Base-by-base conservation (phyloP, 352 stramenopile genomes). In the Pythium insidiosum region DNA sequence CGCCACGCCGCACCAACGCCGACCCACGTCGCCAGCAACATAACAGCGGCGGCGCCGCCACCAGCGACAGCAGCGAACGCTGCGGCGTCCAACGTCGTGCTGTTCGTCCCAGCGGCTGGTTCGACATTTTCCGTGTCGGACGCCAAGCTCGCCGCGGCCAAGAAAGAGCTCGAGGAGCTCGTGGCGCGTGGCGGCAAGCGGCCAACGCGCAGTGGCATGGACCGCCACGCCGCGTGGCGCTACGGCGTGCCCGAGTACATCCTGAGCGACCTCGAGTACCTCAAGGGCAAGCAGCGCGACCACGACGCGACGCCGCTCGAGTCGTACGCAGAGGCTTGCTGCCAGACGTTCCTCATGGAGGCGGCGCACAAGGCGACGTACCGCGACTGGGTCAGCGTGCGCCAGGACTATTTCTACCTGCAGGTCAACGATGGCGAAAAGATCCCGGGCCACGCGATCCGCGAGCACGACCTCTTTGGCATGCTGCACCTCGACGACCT, bases 321-420 rank as follows among this genome's bases (percentile, higher is more conserved):
- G 26, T 84, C 72, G 34, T 84, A 84, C 41, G 57, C 84, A 15
- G 79, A 91, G 58, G 66, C 69, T 39, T 80, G 72, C 41, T 83
- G 72, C 26, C 79, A 88, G 48, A 85, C 72, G 22, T 87, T 92
- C 52, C 58, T 83, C 35, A 81, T 92, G 72, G 79, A 92, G 37
- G 73, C 73, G 5, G 86, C 72, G 1, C 76, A 91, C 57, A 84
- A 84, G 50, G 53, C 58, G 5, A 41, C 47, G 15, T 83, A 84
- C 41, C 42, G 46, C 21, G 61, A 87, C 39, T 91, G 76, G 79
- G 60, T 47, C 0, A 88, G 73, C 22, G 71, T 90, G 5, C 45
- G 47, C 18, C 66, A 79, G 5, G 56, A 76, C 4, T 58, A 54
- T 15, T 91, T 91, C 38, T 79, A 69, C 38, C 53, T 88, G 16